Evolutionary conservation across 1,139 yeast species (phyloP).

Genomic region (Candida mesenterica): DNA sequence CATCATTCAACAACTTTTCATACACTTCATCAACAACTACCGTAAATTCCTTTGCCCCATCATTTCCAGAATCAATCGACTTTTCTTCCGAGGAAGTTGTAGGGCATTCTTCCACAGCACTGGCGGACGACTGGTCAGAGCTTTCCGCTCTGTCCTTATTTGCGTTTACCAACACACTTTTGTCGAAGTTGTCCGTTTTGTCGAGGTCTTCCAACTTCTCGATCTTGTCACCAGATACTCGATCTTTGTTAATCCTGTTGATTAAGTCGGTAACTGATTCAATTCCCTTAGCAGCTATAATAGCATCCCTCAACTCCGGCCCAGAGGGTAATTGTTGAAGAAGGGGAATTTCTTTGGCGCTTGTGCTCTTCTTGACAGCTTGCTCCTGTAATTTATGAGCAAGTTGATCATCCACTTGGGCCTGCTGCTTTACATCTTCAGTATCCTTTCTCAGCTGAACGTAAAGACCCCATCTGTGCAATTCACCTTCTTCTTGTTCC

Average conservation of each 20-base stretch:
- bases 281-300: slow-evolving; percentile 74
- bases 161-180: too few relatives aligned
- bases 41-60: slow-evolving; percentile 21
- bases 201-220: slow-evolving; percentile 22
- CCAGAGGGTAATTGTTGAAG: slow-evolving; percentile 65
- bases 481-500: slow-evolving; percentile 89
- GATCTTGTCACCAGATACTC: slow-evolving; percentile 55
- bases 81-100: slow-evolving; percentile 23
- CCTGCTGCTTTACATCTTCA: slow-evolving; percentile 3
- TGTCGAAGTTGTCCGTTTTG: too few relatives aligned
- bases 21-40: slow-evolving; percentile 63
- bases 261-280: slow-evolving; percentile 70
- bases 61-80: slow-evolving; percentile 28
- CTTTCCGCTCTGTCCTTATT: too few relatives aligned
- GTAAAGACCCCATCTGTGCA: slow-evolving; percentile 79
- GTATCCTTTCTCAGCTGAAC: slow-evolving; percentile 50
- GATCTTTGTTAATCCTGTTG: slow-evolving; percentile 56
- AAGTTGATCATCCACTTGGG: not conserved
- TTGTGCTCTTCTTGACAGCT: slow-evolving; percentile 3
- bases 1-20: slow-evolving; percentile 66
- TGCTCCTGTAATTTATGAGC: slow-evolving; percentile 15
- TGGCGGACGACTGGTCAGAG: slow-evolving; percentile 8
- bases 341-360: slow-evolving; percentile 28
- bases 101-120: not conserved
- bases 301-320: slow-evolving; percentile 71